A percentile compares a stretch with the other conserved stretches of the same genome.
phyloP scores from a whole-genome alignment of 1,284 basidiomycete species.

The Trametes pubescens region DNA sequence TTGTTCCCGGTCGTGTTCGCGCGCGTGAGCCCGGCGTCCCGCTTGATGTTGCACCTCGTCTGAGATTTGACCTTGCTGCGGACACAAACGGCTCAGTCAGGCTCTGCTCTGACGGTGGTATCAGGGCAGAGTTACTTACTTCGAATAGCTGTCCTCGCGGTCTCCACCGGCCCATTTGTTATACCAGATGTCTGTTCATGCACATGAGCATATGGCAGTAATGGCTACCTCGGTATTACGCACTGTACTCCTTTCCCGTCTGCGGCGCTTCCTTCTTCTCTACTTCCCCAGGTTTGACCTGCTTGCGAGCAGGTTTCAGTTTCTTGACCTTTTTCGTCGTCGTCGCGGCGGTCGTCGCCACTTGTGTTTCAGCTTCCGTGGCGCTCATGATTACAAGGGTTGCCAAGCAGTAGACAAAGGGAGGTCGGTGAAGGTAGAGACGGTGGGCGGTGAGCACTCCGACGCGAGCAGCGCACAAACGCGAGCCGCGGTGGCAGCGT shows the following conservation, averaged over 20 bases:
- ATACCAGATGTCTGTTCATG: slow-evolving; percentile 91
- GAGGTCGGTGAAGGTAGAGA: not conserved
- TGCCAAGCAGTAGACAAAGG: not conserved
- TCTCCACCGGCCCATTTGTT: slow-evolving; percentile 99
- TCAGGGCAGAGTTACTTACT: slow-evolving; percentile 59
- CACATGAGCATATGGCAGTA: slow-evolving; percentile 4
- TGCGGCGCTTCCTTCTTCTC: slow-evolving; percentile 89
- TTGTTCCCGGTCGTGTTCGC: slow-evolving; percentile 91
- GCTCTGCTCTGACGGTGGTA: slow-evolving; percentile 8
- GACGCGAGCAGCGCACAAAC: not conserved
- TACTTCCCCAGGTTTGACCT: slow-evolving; percentile 89
- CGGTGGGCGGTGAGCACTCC: not conserved
- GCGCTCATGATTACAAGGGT: slow-evolving; percentile 32
- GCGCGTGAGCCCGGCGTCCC: slow-evolving; percentile 92
- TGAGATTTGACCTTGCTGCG: slow-evolving; percentile 92
- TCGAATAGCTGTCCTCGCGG: slow-evolving; percentile 92
- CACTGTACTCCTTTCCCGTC: slow-evolving; percentile 95
- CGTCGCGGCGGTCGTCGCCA: slow-evolving; percentile 21
- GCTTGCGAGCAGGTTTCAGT: slow-evolving; percentile 85
- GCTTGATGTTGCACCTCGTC: slow-evolving; percentile 89
- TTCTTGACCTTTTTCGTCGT: slow-evolving; percentile 58
- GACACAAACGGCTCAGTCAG: slow-evolving; percentile 9
- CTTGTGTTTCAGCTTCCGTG: slow-evolving; percentile 38
- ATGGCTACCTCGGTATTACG: slow-evolving; percentile 43
- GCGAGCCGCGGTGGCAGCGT: slow-evolving; percentile 9